phyloP scores from a whole-genome alignment of 2,329 filamentous ascomycete species.

The Thelonectria blattea region DNA sequence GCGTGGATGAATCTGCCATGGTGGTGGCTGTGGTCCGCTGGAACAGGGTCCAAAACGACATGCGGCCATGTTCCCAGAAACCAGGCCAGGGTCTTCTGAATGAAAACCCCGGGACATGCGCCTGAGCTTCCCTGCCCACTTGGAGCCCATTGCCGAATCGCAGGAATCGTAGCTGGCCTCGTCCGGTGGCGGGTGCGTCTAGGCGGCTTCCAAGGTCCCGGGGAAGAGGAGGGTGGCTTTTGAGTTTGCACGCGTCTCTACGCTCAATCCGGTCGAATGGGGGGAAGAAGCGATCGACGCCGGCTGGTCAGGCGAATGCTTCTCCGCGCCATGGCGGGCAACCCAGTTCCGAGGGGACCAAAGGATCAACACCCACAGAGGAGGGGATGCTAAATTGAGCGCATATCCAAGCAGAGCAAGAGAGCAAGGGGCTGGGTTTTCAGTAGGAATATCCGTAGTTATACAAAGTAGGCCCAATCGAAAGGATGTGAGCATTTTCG shows the following conservation, averaged over 20 bases:
- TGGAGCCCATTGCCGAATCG: slow-evolving; percentile 12
- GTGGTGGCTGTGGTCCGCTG: slow-evolving; percentile 19
- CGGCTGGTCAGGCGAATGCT: not conserved
- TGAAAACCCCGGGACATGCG: slow-evolving; percentile 2
- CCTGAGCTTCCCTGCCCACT: not conserved
- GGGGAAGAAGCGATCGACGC: not conserved
- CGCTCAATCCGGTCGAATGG: slow-evolving; percentile 5
- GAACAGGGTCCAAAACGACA: slow-evolving; percentile 2
- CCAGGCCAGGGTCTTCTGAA: slow-evolving; percentile 6
- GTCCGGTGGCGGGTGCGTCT: not conserved
- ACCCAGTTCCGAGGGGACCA: not conserved
- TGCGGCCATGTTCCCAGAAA: slow-evolving; percentile 4
- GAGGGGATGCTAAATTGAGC: not conserved
- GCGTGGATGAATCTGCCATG: slow-evolving; percentile 15
- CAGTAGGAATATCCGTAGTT: not conserved
- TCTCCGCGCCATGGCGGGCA: not conserved
- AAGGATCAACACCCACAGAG: not conserved
- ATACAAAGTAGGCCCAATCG: slow-evolving; percentile 10
- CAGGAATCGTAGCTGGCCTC: not conserved
- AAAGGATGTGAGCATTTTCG: slow-evolving; percentile 18
- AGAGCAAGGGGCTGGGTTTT: not conserved
- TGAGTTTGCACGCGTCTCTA: slow-evolving; percentile 6
- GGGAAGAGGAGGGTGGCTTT: not conserved
- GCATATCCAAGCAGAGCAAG: not conserved
- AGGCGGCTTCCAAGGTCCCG: not conserved